These are phyloP conservation scores for Cladophialophora carrionii DNA, from an alignment of 2,329 filamentous ascomycete genomes.

Conservation along the genomic window DNA sequence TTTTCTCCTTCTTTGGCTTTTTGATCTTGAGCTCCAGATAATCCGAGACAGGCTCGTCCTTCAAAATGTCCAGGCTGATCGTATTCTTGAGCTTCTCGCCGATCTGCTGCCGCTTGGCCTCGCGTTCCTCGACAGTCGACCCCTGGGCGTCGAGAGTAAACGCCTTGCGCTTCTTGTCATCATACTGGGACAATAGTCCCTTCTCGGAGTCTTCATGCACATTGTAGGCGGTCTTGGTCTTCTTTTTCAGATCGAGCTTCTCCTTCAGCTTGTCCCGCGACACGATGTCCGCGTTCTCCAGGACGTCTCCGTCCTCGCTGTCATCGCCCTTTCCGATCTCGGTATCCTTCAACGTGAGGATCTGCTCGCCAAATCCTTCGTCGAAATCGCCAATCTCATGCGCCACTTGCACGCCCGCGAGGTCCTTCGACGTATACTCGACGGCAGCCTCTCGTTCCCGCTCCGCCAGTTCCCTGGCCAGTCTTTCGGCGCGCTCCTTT, in stretches of 20 bases:
- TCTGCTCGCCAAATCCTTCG: slow-evolving; percentile 68
- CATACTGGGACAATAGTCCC: slow-evolving; percentile 84
- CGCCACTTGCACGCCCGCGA: slow-evolving; percentile 87
- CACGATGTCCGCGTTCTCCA: slow-evolving; percentile 55
- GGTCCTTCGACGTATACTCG: slow-evolving; percentile 81
- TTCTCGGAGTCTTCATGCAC: slow-evolving; percentile 72
- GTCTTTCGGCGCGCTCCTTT: slow-evolving; percentile 67
- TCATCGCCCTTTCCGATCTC: slow-evolving; percentile 67
- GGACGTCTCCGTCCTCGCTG: slow-evolving; percentile 85
- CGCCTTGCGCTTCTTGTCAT: slow-evolving; percentile 86
- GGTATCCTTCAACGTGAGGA: slow-evolving; percentile 91
- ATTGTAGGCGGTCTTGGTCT: slow-evolving; percentile 78
- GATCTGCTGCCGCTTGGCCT: slow-evolving; percentile 57
- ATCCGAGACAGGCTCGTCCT: slow-evolving; percentile 73
- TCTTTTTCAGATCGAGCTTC: slow-evolving; percentile 85
- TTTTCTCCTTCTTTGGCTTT: slow-evolving; percentile 87
- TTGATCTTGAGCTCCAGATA: slow-evolving; percentile 94
- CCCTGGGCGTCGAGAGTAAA: slow-evolving; percentile 86
- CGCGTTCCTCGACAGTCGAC: slow-evolving; percentile 65
- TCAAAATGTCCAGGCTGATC: slow-evolving; percentile 75
- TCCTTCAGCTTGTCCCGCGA: slow-evolving; percentile 58
- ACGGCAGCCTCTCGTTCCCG: slow-evolving; percentile 69
- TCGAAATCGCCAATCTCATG: slow-evolving; percentile 83
- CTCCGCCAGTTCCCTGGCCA: slow-evolving; percentile 77
- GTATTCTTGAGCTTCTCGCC: slow-evolving; percentile 67